Percentiles rank a stretch among this genome's conserved stretches.
Conservation (phyloP, 306 rosid genomes). For the Delonix regia region DNA sequence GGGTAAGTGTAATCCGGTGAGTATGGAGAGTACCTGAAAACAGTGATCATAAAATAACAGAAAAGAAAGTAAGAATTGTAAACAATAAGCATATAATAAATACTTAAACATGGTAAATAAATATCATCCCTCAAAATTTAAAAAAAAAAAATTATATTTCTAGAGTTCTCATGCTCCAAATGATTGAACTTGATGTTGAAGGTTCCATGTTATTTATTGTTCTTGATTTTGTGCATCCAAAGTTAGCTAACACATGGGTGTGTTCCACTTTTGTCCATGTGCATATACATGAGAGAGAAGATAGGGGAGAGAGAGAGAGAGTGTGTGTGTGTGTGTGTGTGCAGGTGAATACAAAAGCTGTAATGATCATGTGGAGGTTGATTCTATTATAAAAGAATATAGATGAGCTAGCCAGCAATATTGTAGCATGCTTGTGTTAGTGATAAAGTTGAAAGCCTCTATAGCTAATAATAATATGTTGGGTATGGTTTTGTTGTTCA, state of each 20-base stretch:
- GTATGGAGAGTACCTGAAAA: constrained; percentile 94
- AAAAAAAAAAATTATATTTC: neutral
- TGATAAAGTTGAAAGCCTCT: constrained; percentile 13
- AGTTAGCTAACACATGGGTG: constrained; percentile 30
- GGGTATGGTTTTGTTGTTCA: constrained; percentile 38
- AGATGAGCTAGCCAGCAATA: constrained; percentile 41
- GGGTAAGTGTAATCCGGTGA: constrained; percentile 94
- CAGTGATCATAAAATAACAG: constrained; percentile 6
- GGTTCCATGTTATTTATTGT: neutral
- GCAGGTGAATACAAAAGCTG: constrained; percentile 7
- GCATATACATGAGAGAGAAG: neutral
- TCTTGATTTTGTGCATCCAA: neutral
- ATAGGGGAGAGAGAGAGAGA: neutral
- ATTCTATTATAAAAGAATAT: constrained; percentile 32
- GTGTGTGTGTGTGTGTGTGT: too few species aligned
- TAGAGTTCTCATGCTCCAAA: neutral
- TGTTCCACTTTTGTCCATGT: constrained; percentile 24
- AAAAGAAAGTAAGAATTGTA: constrained; percentile 12
- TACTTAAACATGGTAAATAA: neutral
- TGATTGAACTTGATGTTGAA: constrained; percentile 1
- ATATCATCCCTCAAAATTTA: neutral
- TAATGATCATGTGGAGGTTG: constrained; percentile 42
- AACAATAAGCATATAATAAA: neutral
- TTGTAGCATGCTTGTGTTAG: constrained; percentile 37
- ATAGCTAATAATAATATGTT: neutral